Base-by-base conservation (phyloP, 768 basidiomycete species). In the Serendipita indica region DNA sequence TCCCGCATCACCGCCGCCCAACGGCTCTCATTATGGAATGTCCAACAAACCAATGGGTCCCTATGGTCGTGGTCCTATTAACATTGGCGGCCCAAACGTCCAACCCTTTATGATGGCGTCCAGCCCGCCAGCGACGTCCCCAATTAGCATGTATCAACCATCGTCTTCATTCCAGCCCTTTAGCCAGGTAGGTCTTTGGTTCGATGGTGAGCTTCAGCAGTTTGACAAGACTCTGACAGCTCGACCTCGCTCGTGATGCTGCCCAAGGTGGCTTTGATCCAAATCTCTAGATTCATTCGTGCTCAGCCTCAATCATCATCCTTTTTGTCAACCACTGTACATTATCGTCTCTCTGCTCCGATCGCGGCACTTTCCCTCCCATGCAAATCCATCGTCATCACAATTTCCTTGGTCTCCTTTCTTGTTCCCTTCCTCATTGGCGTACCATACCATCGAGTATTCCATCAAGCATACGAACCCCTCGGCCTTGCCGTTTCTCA, bases 131-230 rank as follows among this genome's bases (percentile, higher is more conserved):
- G n/a, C 22, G 7, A 54, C 32, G 25, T 28, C 49, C 4, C 32
- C 49, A 7, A 54, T 54, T 10, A 12, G 16, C 3, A 37, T 37
- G 35, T 54, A 54, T 54, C 49, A 54, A 18, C 49, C 49, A 28
- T 54, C 49, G 10, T 22, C 49, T 12, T 54, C 49, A 28, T 54
- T 54, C n/a, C 49, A 54, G 32, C 49, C 49, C 7, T 54, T 54
- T 18, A 28, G 22, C n/a, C 49, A 54, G 32, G 49, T 54, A 18
- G 22, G 49, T 30, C 30, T n/a, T 28, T 30, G 49, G n/a, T 30
- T 33, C 10, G 7, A 2, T 7, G 35, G 35, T n/a, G 35, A 37
- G 35, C 35, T 33, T 28, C 49, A 2, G 49, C 7, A 7, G 27
- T 6, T 54, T 30, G 7, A 54, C 25, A 43, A 7, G n/a, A n/a